phyloP scores from a whole-genome alignment of 2,329 filamentous ascomycete genomes.

The Botryosphaeria dothidea region DNA sequence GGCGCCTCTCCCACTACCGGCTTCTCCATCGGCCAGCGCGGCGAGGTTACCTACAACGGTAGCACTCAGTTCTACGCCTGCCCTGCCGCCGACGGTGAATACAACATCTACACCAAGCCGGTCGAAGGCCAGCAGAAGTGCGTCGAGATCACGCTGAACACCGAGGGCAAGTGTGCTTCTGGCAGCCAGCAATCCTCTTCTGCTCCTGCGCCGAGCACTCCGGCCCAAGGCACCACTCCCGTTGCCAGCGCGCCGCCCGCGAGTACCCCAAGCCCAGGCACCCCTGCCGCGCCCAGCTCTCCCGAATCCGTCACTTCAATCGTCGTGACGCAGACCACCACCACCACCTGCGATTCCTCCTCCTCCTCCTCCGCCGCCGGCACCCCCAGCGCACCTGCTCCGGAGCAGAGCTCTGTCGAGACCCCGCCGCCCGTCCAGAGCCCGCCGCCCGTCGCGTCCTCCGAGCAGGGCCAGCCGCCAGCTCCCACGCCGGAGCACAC shows the following conservation, averaged over 20 bases:
- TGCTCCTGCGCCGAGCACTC: slow-evolving; percentile 29
- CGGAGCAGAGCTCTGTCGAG: neutral
- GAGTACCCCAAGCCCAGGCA: no score
- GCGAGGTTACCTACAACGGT: slow-evolving; percentile 54
- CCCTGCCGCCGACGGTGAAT: slow-evolving; percentile 57
- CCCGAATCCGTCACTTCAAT: neutral
- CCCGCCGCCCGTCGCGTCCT: neutral
- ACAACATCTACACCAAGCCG: slow-evolving; percentile 55
- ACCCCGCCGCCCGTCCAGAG: neutral
- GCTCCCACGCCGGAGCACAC: neutral
- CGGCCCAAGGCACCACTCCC: neutral
- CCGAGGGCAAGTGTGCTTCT: slow-evolving; percentile 30
- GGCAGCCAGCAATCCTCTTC: slow-evolving; percentile 26
- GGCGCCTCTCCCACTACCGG: slow-evolving; percentile 54
- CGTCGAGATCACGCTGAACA: slow-evolving; percentile 48
- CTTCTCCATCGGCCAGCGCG: slow-evolving; percentile 58
- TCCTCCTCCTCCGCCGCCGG: slow-evolving; percentile 3
- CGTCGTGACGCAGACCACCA: slow-evolving; percentile 12
- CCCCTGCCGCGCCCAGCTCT: neutral
- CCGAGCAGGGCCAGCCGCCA: neutral
- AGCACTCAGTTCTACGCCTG: slow-evolving; percentile 61
- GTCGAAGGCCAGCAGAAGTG: slow-evolving; percentile 50
- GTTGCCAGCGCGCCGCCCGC: neutral
- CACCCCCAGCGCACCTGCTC: slow-evolving; percentile 18
- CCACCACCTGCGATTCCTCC: slow-evolving; percentile 9